Percentiles rank a stretch among this genome's conserved stretches.
Evolutionary conservation across 2,329 filamentous ascomycete species (phyloP).

Genomic region (Pestalotiopsis sp.): DNA sequence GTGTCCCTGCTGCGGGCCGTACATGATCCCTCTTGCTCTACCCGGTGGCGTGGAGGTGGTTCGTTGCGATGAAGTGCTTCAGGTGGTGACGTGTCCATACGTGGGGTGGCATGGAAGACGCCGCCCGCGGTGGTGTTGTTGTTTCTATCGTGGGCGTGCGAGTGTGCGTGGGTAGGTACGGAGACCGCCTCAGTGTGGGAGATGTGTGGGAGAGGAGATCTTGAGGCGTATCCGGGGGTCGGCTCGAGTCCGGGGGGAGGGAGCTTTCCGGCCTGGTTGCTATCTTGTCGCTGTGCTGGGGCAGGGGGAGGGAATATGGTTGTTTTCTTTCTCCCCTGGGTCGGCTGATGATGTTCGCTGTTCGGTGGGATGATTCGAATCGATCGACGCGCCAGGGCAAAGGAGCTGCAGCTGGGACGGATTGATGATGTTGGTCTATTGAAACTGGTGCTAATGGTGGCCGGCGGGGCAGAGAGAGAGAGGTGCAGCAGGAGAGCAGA

Average conservation of each 20-base stretch:
- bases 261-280: too few relatives aligned
- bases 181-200: not conserved
- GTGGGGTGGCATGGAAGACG: slow-evolving; percentile 12
- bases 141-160: not conserved
- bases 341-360: not conserved
- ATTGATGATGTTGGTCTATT: slow-evolving; percentile 4
- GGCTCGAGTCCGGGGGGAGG: too few relatives aligned
- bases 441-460: slow-evolving; percentile 3
- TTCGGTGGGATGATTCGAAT: not conserved
- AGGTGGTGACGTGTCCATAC: slow-evolving; percentile 7
- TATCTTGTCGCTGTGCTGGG: too few relatives aligned
- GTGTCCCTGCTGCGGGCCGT: slow-evolving; percentile 75
- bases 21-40: slow-evolving; percentile 57
- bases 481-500: not conserved
- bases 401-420: not conserved
- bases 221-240: too few relatives aligned
- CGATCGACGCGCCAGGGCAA: not conserved
- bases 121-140: not conserved
- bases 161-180: not conserved
- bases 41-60: not conserved
- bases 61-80: not conserved
- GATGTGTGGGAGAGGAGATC: too few relatives aligned
- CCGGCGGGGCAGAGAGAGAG: not conserved
- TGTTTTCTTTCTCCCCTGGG: not conserved
- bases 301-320: not conserved